A percentile compares a stretch with the other conserved stretches of the same genome.
phyloP scores from a whole-genome alignment of 768 basidiomycete species.

The Tylopilus plumbeoviolaceoides region DNA sequence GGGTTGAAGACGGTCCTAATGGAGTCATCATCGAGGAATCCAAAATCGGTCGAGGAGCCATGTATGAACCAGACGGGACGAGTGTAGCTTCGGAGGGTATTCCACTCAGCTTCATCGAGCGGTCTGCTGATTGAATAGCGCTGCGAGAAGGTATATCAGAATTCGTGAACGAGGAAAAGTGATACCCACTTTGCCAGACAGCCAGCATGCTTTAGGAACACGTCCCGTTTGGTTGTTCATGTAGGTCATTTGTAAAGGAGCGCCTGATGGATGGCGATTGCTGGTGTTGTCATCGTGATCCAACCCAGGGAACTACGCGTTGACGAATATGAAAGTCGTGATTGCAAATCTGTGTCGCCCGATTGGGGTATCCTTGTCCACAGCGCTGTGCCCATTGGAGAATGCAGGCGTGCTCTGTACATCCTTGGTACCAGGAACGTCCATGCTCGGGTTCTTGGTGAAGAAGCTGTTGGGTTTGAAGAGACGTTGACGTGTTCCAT shows the following conservation, averaged over 20 bases:
- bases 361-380: slow-evolving; percentile 33
- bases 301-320: slow-evolving; percentile 31
- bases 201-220: background rate
- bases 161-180: too few relatives aligned
- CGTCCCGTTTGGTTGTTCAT: slow-evolving; percentile 23
- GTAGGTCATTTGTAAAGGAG: slow-evolving; percentile 31
- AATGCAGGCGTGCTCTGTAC: too few relatives aligned
- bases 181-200: background rate
- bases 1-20: background rate
- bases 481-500: too few relatives aligned
- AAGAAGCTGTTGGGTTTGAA: too few relatives aligned
- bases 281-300: slow-evolving; percentile 23
- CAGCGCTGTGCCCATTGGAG: too few relatives aligned
- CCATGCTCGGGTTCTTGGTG: too few relatives aligned
- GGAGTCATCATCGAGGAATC: background rate
- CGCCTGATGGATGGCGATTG: slow-evolving; percentile 21
- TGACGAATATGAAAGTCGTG: slow-evolving; percentile 33
- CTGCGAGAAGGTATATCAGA: too few relatives aligned
- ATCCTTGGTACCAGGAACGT: too few relatives aligned
- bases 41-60: background rate
- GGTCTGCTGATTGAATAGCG: too few relatives aligned
- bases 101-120: too few relatives aligned
- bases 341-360: slow-evolving; percentile 21
- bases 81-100: too few relatives aligned
- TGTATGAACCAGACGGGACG: background rate